phyloP scores from a whole-genome alignment of 2,329 filamentous ascomycete genomes.

The Niveomyces coronatus region DNA sequence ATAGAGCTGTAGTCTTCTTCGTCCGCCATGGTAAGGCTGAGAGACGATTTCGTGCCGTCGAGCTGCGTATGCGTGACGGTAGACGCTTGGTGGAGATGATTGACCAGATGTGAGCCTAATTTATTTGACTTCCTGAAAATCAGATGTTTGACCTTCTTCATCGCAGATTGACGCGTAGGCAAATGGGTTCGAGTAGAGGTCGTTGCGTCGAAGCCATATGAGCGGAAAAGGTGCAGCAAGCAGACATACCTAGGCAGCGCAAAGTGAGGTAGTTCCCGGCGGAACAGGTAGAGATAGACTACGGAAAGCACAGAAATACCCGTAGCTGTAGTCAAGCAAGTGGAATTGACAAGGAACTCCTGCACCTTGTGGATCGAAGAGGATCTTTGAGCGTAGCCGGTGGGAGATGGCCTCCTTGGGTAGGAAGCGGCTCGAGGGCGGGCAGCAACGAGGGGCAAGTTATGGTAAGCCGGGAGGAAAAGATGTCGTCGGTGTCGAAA shows the following conservation, averaged over 20 bases:
- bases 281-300: too few relatives aligned
- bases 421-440: neutral
- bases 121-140: conserved; percentile 3
- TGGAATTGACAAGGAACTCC: too few relatives aligned
- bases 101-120: neutral
- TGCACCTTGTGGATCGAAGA: too few relatives aligned
- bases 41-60: conserved; percentile 5
- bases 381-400: too few relatives aligned
- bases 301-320: too few relatives aligned
- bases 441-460: conserved; percentile 2
- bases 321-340: neutral
- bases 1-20: conserved; percentile 77
- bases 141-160: conserved; percentile 8
- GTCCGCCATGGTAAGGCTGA: conserved; percentile 57
- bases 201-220: neutral
- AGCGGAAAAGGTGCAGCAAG: too few relatives aligned
- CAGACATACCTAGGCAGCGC: too few relatives aligned
- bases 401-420: too few relatives aligned
- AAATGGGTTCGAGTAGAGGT: neutral
- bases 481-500: too few relatives aligned
- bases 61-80: neutral
- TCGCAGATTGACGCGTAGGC: neutral
- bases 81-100: too few relatives aligned
- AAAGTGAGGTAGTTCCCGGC: too few relatives aligned
- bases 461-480: too few relatives aligned